Base-by-base conservation (phyloP, 2,329 filamentous ascomycete species). In the Capronia epimyces region DNA sequence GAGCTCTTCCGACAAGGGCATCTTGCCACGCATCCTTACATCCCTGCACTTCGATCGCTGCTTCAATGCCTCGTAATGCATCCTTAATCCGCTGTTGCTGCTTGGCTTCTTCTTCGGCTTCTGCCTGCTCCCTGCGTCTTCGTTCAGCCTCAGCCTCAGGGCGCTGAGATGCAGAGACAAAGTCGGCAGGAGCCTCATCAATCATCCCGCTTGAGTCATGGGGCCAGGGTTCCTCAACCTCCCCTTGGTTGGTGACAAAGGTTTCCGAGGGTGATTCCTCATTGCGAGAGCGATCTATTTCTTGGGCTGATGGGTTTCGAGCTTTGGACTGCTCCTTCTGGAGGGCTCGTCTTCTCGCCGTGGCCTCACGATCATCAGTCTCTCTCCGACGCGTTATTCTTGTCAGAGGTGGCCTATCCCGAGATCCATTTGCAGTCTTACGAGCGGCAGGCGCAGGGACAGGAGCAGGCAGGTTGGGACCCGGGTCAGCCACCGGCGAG, bases 11-110 rank as follows among this genome's bases (percentile, higher is more conserved):
- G 27, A 52, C 49, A 20, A 59, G 50, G 37, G 53, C 39, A 8
- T 49, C 49, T 21, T 55, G 43, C 65, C 65, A 67, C 16, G 57
- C 55, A 1, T 53, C 47, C 34, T 48, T 39, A 41, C 65, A 63
- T 1, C 46, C 47, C 18, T 59, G 55, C 3, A 62, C 29, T 15
- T 56, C 24, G 8, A 52, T 53, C 1, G 61, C 63, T 27, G 58
- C 44, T 42, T 56, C 50, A 43, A 64, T 59, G 47, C 57, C 52
- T 13, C 42, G 41, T 29, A 60, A 45, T 7, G 46, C 50, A 10
- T 50, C 34, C 15, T 49, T 22, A 10, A 49, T 31, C 20, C 42
- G 24, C 22, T 49, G 34, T 46, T 50, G 27, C 16, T 42, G 45
- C 13, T 49, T 32, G 18, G 44, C 50, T 32, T 50, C 43, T 13